Evolutionary conservation across 2,329 filamentous ascomycete species (phyloP).

Genomic region (Nannizziopsis barbatae): DNA sequence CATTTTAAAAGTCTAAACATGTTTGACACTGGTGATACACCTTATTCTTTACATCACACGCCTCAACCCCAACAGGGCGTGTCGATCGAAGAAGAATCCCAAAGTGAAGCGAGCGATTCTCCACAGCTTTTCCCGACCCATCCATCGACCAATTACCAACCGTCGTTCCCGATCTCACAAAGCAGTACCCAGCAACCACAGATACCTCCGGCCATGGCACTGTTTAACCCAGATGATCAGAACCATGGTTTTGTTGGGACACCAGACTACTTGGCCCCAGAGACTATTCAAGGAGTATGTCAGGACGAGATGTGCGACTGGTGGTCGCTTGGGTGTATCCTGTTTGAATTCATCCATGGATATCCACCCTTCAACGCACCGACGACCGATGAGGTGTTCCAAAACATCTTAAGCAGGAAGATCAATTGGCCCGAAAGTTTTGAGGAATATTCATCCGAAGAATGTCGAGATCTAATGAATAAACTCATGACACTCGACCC

Average conservation of each 20-base stretch:
- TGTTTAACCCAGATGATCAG: constrained; percentile 91
- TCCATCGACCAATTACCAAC: constrained; percentile 42
- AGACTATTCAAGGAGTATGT: constrained; percentile 88
- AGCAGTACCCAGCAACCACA: constrained; percentile 49
- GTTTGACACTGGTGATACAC: constrained; percentile 47
- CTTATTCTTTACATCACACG: constrained; percentile 24
- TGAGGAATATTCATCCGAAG: constrained; percentile 67
- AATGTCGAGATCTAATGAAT: constrained; percentile 91
- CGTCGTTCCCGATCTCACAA: constrained; percentile 22
- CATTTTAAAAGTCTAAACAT: constrained; percentile 74
- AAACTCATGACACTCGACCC: constrained; percentile 79
- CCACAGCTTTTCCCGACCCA: constrained; percentile 65
- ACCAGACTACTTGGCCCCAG: constrained; percentile 90
- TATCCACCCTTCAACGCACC: constrained; percentile 85
- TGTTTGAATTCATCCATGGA: constrained; percentile 92
- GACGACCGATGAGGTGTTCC: constrained; percentile 87
- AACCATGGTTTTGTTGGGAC: constrained; percentile 91
- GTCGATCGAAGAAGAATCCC: constrained; percentile 58
- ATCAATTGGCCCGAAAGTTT: constrained; percentile 87
- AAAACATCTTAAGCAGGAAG: constrained; percentile 80
- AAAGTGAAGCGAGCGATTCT: constrained; percentile 60
- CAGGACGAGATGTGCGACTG: constrained; percentile 98
- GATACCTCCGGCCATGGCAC: constrained; percentile 83
- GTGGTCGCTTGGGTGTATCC: constrained; percentile 98
- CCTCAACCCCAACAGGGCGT: constrained; percentile 17